Percentiles rank a stretch among this genome's conserved stretches.
These are phyloP conservation scores for Termitomyces sp. DNA, from an alignment of 1,284 basidiomycete genomes.

Conservation along the genomic window DNA sequence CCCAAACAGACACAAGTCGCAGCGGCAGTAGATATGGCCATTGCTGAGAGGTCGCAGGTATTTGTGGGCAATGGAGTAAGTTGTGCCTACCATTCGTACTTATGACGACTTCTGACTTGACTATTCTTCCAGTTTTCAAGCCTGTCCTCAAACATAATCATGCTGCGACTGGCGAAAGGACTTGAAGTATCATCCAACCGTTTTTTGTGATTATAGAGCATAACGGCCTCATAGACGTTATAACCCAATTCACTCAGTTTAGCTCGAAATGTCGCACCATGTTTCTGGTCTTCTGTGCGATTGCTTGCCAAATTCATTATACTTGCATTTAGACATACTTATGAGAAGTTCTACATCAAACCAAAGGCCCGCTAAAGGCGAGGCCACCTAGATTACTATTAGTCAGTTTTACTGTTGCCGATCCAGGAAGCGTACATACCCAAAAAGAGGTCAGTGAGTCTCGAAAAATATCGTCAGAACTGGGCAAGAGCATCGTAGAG, in stretches of 20 bases:
- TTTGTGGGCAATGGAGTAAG: slow-evolving; percentile 77
- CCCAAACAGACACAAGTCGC: slow-evolving; percentile 48
- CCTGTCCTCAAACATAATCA: slow-evolving; percentile 49
- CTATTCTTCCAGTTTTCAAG: slow-evolving; percentile 47
- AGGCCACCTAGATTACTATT: too few relatives aligned
- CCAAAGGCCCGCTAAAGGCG: too few relatives aligned
- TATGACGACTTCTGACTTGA: neutral
- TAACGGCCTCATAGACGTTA: too few relatives aligned
- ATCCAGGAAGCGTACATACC: neutral
- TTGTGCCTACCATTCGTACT: slow-evolving; percentile 16
- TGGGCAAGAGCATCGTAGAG: neutral
- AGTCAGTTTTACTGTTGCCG: too few relatives aligned
- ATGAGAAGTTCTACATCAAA: too few relatives aligned
- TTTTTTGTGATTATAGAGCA: slow-evolving; percentile 36
- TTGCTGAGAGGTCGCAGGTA: slow-evolving; percentile 62
- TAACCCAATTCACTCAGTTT: too few relatives aligned
- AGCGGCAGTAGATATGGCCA: slow-evolving; percentile 67
- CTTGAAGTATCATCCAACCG: slow-evolving; percentile 33
- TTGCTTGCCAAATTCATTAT: too few relatives aligned
- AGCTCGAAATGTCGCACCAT: too few relatives aligned
- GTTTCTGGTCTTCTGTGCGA: too few relatives aligned
- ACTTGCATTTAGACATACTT: too few relatives aligned
- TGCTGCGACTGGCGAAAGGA: slow-evolving; percentile 48
- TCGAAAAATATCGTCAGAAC: neutral
- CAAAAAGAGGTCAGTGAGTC: too few relatives aligned